A percentile compares a stretch with the other conserved stretches of the same genome.
phyloP scores from a whole-genome alignment of 768 basidiomycete genomes.

The Paxillus ammoniavirescens region DNA sequence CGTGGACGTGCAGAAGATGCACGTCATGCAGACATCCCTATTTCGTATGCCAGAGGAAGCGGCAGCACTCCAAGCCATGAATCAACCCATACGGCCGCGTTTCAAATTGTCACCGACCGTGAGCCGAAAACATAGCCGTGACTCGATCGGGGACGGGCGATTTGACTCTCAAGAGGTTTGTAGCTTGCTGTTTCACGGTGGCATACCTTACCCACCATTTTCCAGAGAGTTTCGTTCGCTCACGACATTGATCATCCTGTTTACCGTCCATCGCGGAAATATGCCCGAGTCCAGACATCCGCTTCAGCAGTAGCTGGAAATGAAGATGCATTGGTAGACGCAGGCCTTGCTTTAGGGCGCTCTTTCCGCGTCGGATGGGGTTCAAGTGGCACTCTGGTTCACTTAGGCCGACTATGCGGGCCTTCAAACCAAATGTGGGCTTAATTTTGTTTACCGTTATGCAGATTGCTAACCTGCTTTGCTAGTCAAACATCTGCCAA shows the following conservation, averaged over 20 bases:
- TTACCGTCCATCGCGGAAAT: conserved; percentile 79
- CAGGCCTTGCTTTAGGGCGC: conserved; percentile 81
- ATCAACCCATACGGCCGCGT: conserved; percentile 37
- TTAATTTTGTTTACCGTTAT: conserved; percentile 3
- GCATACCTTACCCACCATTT: conserved; percentile 2
- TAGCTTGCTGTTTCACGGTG: conserved; percentile 9
- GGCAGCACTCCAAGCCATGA: conserved; percentile 57
- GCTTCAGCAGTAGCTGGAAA: conserved; percentile 62
- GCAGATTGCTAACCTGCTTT: conserved; percentile 5
- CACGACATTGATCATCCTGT: conserved; percentile 63
- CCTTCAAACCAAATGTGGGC: conserved; percentile 56
- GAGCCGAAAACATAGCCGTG: conserved; percentile 73
- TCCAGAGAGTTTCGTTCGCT: conserved; percentile 77
- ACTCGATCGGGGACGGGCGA: conserved; percentile 73
- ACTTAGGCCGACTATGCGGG: conserved; percentile 71
- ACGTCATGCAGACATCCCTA: conserved; percentile 90
- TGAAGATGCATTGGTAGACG: conserved; percentile 72
- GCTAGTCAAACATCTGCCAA: conserved; percentile 56
- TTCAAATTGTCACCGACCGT: conserved; percentile 37
- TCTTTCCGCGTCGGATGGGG: conserved; percentile 94
- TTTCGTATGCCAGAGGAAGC: conserved; percentile 78
- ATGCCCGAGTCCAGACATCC: conserved; percentile 67
- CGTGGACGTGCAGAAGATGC: conserved; percentile 84
- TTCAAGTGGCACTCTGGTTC: conserved; percentile 70
- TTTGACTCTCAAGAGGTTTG: conserved; percentile 61